Conservation (phyloP, 352 stramenopile genomes). For the Blastocystis sp. region DNA sequence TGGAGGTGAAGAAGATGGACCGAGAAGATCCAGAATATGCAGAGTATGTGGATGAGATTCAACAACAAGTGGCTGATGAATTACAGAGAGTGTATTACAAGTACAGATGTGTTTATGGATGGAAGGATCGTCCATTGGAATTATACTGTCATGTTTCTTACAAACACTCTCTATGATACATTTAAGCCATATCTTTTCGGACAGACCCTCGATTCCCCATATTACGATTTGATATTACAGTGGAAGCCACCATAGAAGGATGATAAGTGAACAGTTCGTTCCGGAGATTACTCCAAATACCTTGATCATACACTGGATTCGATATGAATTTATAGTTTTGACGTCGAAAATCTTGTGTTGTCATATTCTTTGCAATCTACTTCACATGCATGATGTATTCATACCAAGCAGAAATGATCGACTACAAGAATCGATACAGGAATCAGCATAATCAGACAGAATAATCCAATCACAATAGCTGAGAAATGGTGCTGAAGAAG, state of each 20-base stretch:
- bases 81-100: conserved; percentile 60
- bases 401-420: conserved; percentile 56
- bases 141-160: conserved; percentile 45
- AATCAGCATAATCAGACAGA: neutral
- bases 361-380: conserved; percentile 14
- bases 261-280: conserved; percentile 37
- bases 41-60: conserved; percentile 42
- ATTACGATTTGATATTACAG: neutral
- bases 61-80: conserved; percentile 50
- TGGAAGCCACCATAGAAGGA: conserved; percentile 18
- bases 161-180: conserved; percentile 42
- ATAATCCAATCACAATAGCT: neutral
- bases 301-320: conserved; percentile 45
- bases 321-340: neutral
- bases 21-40: neutral
- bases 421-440: neutral
- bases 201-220: neutral
- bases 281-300: conserved; percentile 19
- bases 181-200: no score
- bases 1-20: conserved; percentile 30
- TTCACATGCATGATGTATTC: neutral
- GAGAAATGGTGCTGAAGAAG: neutral
- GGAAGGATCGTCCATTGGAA: conserved; percentile 33
- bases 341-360: conserved; percentile 24
- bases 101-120: conserved; percentile 56